phyloP scores from a whole-genome alignment of 148 eudicot genomes.

The Rhododendron vialii region DNA sequence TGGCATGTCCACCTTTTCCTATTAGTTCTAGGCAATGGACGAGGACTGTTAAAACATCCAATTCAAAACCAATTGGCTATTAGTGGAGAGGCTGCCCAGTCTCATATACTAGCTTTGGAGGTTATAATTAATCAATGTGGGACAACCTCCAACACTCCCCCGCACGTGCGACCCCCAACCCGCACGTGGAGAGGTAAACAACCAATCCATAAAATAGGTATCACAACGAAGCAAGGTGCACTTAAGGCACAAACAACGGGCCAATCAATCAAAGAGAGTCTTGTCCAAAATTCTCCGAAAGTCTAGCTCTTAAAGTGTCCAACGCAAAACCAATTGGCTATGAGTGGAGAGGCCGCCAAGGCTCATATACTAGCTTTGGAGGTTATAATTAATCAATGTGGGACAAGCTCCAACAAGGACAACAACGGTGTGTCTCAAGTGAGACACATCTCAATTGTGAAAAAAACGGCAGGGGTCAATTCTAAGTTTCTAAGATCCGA shows the following conservation, averaged over 20 bases:
- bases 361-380: not conserved
- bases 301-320: not conserved
- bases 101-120: too few relatives aligned
- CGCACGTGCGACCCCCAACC: too few relatives aligned
- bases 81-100: too few relatives aligned
- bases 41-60: not conserved
- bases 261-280: too few relatives aligned
- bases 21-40: not conserved
- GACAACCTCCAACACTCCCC: too few relatives aligned
- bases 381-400: not conserved
- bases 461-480: not conserved
- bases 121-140: too few relatives aligned
- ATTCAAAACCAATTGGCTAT: too few relatives aligned
- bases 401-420: not conserved
- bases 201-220: too few relatives aligned
- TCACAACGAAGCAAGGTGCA: too few relatives aligned
- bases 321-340: not conserved
- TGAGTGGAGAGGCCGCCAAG: not conserved
- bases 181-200: too few relatives aligned
- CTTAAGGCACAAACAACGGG: too few relatives aligned
- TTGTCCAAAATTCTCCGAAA: too few relatives aligned
- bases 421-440: not conserved
- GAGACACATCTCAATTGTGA: not conserved
- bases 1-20: not conserved
- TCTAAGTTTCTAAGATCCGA: not conserved